A percentile compares a stretch with the other conserved stretches of the same genome.
These are phyloP conservation scores for Colletotrichum echinochloae DNA, from an alignment of 2,329 filamentous ascomycete genomes.

Conservation along the genomic window DNA sequence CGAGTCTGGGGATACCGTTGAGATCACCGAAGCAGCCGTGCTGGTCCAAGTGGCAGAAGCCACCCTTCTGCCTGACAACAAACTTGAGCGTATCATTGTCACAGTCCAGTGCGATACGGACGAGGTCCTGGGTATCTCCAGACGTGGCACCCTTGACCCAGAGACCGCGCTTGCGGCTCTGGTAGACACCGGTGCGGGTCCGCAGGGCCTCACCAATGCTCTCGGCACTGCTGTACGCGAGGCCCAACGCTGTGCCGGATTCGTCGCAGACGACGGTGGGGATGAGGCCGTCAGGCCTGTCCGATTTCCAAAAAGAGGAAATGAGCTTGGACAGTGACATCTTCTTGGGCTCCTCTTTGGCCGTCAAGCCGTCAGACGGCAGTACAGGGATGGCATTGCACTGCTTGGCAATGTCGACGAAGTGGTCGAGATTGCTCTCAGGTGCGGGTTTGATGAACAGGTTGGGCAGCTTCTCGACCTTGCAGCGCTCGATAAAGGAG, in stretches of 20 bases:
- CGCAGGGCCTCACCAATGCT: slow-evolving; percentile 88
- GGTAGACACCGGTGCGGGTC: slow-evolving; percentile 86
- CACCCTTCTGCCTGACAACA: slow-evolving; percentile 87
- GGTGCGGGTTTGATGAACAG: slow-evolving; percentile 65
- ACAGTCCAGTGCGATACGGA: slow-evolving; percentile 89
- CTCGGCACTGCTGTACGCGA: slow-evolving; percentile 95
- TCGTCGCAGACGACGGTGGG: slow-evolving; percentile 94
- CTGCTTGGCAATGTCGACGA: slow-evolving; percentile 62
- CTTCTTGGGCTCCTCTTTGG: slow-evolving; percentile 68
- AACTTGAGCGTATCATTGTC: slow-evolving; percentile 94
- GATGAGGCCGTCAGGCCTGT: slow-evolving; percentile 85
- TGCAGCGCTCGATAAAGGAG: slow-evolving; percentile 59
- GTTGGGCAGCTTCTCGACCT: slow-evolving; percentile 58
- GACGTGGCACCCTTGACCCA: slow-evolving; percentile 98
- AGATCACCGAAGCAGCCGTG: slow-evolving; percentile 93
- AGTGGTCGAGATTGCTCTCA: slow-evolving; percentile 58
- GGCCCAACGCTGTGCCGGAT: slow-evolving; percentile 82
- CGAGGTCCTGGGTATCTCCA: slow-evolving; percentile 90
- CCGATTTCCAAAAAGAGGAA: slow-evolving; percentile 80
- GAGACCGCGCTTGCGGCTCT: slow-evolving; percentile 92
- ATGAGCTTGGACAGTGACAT: slow-evolving; percentile 79
- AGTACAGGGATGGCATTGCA: slow-evolving; percentile 77
- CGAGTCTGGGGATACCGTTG: slow-evolving; percentile 82
- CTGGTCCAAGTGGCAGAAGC: slow-evolving; percentile 94
- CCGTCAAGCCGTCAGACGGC: slow-evolving; percentile 76